Base-by-base conservation (phyloP, 805 yeast species). In the Danielozyma ontarioensis region DNA sequence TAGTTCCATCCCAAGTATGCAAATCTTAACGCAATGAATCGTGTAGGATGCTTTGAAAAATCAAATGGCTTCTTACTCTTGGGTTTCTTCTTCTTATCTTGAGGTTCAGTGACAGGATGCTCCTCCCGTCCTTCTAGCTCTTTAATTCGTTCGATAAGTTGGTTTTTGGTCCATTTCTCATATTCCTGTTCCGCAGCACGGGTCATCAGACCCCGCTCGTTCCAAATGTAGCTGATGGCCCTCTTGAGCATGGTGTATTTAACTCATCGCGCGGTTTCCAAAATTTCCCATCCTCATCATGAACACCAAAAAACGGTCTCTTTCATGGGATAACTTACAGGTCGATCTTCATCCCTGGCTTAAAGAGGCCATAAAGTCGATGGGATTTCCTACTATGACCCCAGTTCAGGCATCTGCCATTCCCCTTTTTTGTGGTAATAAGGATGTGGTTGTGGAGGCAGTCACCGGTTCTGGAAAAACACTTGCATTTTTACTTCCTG, bases 401-500 rank as follows among this genome's bases (percentile, higher is more conserved):
- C 96, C 98, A 0, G 98, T 93, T 0, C 98, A 93, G 54, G 97
- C 98, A 0, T 77, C 97, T 0, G 80, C 94, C 0, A 83, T 93
- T 31, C 98, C 98, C 0, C 62, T 89, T 39, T 74, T 93, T 43
- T 59, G 81, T 15, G 78, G 78, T 13, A 83, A 88, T 51, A 90
- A 90, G 50, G 98, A 93, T 59, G 96, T 93, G 3, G 93, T 93
- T 6, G 97, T 88, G 1, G 97, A 93, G 54, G 95, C 97, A 0
- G 96, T 87, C 1, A 93, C 98, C 0, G 98, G 98, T 0, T 88
- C 97, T 0, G 98, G 98, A n/a, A 93, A 93, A 55, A 93, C 98
- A 0, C 57, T 89, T n/a, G 83, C 97, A 3, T 93, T 84, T 62
- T 76, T 80, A 4, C 70, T 93, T 2, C 98, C 98, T 0, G 72